Evolutionary conservation across 2,329 filamentous ascomycete genomes (phyloP).

Genomic region (Phyllosticta citriasiana): DNA sequence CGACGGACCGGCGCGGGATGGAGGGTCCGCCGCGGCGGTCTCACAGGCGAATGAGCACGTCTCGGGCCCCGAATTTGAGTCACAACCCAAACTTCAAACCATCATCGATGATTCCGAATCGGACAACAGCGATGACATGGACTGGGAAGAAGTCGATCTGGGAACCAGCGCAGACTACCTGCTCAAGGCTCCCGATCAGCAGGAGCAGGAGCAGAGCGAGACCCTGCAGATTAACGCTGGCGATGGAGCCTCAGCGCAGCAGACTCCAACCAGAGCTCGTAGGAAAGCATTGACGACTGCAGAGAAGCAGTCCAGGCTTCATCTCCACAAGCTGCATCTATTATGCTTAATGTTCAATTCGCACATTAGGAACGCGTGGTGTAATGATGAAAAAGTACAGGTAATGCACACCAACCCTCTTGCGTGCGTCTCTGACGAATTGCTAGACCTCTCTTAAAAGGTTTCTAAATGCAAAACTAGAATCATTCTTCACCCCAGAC

Average conservation of each 20-base stretch:
- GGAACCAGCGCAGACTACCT: slow-evolving; percentile 17
- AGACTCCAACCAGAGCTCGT: slow-evolving; percentile 25
- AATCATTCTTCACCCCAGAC: slow-evolving; percentile 59
- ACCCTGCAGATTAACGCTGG: slow-evolving; percentile 31
- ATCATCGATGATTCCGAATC: slow-evolving; percentile 41
- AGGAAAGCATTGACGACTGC: slow-evolving; percentile 45
- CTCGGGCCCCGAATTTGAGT: slow-evolving; percentile 10
- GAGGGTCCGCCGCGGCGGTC: background rate
- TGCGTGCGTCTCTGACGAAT: background rate
- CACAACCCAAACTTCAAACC: slow-evolving; percentile 26
- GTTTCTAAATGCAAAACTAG: slow-evolving; percentile 55
- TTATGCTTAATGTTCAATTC: slow-evolving; percentile 73
- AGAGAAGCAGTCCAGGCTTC: slow-evolving; percentile 53
- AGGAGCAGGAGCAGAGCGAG: slow-evolving; percentile 20
- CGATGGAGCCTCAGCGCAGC: slow-evolving; percentile 20
- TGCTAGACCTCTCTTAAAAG: slow-evolving; percentile 21
- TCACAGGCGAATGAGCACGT: background rate
- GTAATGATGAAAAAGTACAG: slow-evolving; percentile 66
- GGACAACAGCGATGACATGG: slow-evolving; percentile 43
- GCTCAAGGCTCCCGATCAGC: slow-evolving; percentile 20
- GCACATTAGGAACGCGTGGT: slow-evolving; percentile 75
- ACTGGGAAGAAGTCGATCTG: slow-evolving; percentile 51
- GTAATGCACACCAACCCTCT: slow-evolving; percentile 18
- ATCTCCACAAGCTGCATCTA: slow-evolving; percentile 79
- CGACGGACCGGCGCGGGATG: background rate